Evolutionary conservation across 179 eudicot genomes (phyloP), one percentile per base, ranked within the genome.

Genomic region (Monotropa hypopitys): DNA sequence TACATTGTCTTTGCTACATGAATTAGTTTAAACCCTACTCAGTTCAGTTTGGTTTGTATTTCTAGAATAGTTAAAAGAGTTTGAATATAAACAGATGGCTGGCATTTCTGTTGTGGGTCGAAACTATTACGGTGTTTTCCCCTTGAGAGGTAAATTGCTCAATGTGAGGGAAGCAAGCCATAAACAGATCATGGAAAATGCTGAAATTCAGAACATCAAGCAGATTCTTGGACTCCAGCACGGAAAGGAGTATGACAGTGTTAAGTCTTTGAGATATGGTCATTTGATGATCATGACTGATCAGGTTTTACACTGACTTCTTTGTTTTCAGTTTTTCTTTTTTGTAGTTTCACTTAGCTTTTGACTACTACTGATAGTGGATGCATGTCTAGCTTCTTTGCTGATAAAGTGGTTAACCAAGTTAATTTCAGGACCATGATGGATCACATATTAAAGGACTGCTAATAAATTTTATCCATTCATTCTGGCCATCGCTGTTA

Each of bases 241-340:
- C 28, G 97, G 90, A 0, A 89, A 89, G 80, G 80, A 70, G 47
- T 94, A 94, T 86, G 91, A 90, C 28, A 83, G 81, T 79, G 83
- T 84, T 30, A 88, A 87, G 81, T 78, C 86, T 28, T 82, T 94
- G 78, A 89, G 97, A 80, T 94, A 94, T 84, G 98, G 98, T 26
- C 97, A 94, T 80, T 79, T 94, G 70, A 94, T 94, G 98, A 92
- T 94, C 8, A 94, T 94, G 98, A 86, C 98, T 54, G 98, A 94
- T 92, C 98, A 94, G 98, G 98, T 92, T 45, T 56, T 33, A 63
- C 26, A 46, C 51, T 16, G n/a, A n/a, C 47, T 21, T 54, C 21
- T 73, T 33, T 21, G 0, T 4, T 73, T 38, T 20, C 32, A 28
- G 21, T 59, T 11, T 6, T 59, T 28, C 20, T 15, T 16, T 13